Percentiles rank a stretch among this genome's conserved stretches.
Conservation (phyloP, 225 moss, liverwort and hornwort genomes). For the Polytrichum commune region DNA sequence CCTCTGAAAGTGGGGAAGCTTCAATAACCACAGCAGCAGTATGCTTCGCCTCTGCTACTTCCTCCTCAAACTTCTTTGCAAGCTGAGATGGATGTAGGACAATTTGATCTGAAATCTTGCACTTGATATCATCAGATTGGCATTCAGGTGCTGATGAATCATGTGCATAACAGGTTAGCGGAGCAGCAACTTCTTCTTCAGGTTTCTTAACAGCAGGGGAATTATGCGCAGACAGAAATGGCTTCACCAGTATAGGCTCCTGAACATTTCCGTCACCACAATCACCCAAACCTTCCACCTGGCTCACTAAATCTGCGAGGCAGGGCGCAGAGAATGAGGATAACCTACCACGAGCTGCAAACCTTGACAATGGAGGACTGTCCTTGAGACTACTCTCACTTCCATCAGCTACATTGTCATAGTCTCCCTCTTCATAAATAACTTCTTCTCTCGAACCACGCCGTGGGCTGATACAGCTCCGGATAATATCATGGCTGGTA, state of each 20-base stretch:
- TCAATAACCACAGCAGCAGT: not conserved
- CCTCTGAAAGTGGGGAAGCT: not conserved
- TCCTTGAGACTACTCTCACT: constrained; percentile 8
- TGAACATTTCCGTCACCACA: not conserved
- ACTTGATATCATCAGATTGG: constrained; percentile 1
- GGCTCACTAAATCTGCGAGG: constrained; percentile 20
- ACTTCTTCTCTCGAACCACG: constrained; percentile 23
- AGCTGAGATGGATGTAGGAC: not conserved
- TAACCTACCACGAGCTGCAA: constrained; percentile 11
- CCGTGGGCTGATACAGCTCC: constrained; percentile 16
- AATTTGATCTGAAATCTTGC: not conserved
- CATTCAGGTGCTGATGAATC: not conserved
- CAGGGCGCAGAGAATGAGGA: constrained; percentile 25
- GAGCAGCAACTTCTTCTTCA: not conserved
- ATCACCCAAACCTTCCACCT: constrained; percentile 3
- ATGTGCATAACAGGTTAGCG: not conserved
- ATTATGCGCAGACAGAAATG: not conserved
- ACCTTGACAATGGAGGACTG: constrained; percentile 8
- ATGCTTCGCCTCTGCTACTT: not conserved
- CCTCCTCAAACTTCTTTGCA: not conserved
- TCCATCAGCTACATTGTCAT: constrained; percentile 7
- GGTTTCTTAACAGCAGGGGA: not conserved
- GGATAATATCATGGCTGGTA: constrained; percentile 19
- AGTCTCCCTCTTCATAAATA: constrained; percentile 21
- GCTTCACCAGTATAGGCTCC: not conserved